phyloP scores from a whole-genome alignment of 345 rosid genomes.

The Capsella bursapastoris region DNA sequence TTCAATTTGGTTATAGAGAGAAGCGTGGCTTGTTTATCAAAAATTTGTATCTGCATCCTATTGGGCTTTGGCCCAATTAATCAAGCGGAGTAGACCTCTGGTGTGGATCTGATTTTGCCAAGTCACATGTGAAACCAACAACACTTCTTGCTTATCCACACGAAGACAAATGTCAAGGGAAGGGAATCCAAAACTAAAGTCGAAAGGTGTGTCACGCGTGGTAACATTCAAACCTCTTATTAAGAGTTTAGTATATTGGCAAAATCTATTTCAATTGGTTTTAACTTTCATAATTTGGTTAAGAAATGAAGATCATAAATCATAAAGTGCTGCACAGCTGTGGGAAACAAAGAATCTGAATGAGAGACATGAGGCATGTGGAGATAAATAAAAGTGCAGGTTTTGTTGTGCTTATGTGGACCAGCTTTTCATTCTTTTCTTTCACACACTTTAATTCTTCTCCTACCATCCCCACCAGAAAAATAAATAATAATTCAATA shows the following conservation, averaged over 20 bases:
- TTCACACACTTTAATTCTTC: conserved; percentile 24
- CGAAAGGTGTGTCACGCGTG: neutral
- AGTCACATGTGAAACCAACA: neutral
- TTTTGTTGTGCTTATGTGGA: conserved; percentile 41
- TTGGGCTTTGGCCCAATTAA: conserved; percentile 4
- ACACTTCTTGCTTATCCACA: neutral
- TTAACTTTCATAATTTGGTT: neutral
- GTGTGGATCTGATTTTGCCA: conserved; percentile 2
- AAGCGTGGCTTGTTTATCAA: neutral
- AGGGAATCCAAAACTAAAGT: too few species aligned
- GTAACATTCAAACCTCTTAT: conserved; percentile 14
- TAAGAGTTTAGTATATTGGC: neutral
- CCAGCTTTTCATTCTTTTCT: conserved; percentile 35
- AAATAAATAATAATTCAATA: conserved; percentile 7
- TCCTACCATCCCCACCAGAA: conserved; percentile 33
- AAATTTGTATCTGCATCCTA: neutral
- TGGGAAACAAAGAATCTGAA: conserved; percentile 39
- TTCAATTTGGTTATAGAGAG: neutral
- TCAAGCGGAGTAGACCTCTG: neutral
- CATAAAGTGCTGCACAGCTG: conserved; percentile 36
- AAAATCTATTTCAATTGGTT: neutral
- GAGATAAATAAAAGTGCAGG: conserved; percentile 36
- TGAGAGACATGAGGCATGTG: conserved; percentile 39
- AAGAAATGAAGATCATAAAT: neutral
- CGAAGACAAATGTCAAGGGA: too few species aligned